A percentile compares a stretch with the other conserved stretches of the same genome.
Conservation (phyloP, 768 basidiomycete genomes). For the Pisolithus marmoratus region DNA sequence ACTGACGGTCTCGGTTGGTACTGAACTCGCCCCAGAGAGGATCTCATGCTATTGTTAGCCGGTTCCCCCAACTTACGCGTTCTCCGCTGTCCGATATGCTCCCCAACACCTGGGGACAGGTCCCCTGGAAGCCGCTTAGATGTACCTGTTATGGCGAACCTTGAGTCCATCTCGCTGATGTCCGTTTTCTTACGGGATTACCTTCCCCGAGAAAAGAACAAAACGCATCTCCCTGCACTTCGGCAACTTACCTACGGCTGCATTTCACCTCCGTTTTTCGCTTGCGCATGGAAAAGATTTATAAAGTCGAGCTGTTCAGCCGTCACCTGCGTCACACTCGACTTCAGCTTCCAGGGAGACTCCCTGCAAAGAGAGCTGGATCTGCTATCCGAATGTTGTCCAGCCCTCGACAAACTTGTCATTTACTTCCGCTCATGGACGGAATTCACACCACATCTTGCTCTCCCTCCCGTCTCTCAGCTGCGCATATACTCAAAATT, state of each 20-base stretch:
- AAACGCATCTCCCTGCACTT: slow-evolving; percentile 24
- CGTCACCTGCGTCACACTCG: slow-evolving; percentile 22
- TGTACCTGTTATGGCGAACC: slow-evolving; percentile 22
- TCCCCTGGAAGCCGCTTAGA: slow-evolving; percentile 14
- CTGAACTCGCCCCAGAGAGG: slow-evolving; percentile 15
- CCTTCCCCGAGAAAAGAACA: slow-evolving; percentile 21
- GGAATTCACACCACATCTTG: slow-evolving; percentile 15
- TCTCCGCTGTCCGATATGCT: slow-evolving; percentile 24
- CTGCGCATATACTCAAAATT: slow-evolving; percentile 19
- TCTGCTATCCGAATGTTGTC: slow-evolving; percentile 21
- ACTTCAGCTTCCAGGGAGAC: slow-evolving; percentile 21
- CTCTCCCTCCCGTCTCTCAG: slow-evolving; percentile 20
- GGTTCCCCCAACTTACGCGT: slow-evolving; percentile 22
- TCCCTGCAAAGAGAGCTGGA: slow-evolving; percentile 20
- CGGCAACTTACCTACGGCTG: slow-evolving; percentile 28
- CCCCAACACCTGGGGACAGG: slow-evolving; percentile 17
- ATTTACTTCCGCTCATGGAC: slow-evolving; percentile 21
- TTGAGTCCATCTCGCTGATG: slow-evolving; percentile 21
- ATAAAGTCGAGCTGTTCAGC: slow-evolving; percentile 20
- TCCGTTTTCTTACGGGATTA: slow-evolving; percentile 27
- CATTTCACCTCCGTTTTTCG: slow-evolving; percentile 25
- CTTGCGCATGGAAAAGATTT: slow-evolving; percentile 23
- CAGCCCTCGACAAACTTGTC: slow-evolving; percentile 18
- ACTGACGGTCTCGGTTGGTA: neutral
- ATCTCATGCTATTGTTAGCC: slow-evolving; percentile 22